Evolutionary conservation across 495 filamentous ascomycete genomes (phyloP).

Genomic region (Trichoderma reesei): DNA sequence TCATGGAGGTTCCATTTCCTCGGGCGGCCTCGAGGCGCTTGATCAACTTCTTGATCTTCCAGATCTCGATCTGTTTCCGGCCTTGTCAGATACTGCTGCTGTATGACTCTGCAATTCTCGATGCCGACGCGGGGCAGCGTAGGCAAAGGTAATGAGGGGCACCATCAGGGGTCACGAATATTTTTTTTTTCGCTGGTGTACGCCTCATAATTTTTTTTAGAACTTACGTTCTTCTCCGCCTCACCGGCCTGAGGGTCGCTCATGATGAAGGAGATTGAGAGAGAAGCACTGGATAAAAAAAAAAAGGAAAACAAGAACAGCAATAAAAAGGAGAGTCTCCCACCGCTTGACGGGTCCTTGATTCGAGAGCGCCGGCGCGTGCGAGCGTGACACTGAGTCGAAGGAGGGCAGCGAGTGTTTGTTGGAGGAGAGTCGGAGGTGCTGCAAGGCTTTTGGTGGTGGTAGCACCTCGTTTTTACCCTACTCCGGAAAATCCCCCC

Average conservation of each 20-base stretch:
- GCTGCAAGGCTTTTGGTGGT: neutral
- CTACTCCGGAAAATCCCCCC: neutral
- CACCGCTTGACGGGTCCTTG: slow-evolving; percentile 3
- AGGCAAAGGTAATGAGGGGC: slow-evolving; percentile 8
- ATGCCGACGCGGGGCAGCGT: neutral
- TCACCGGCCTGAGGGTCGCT: slow-evolving; percentile 81
- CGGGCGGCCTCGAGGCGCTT: slow-evolving; percentile 87
- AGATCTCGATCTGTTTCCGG: slow-evolving; percentile 53
- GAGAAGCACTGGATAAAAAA: slow-evolving; percentile 10
- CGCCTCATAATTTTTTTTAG: too few relatives aligned
- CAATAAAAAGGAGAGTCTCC: neutral
- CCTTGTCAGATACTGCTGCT: slow-evolving; percentile 9
- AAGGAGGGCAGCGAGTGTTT: slow-evolving; percentile 3
- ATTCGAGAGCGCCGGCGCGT: slow-evolving; percentile 1
- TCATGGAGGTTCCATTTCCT: slow-evolving; percentile 97
- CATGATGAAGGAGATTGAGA: slow-evolving; percentile 51
- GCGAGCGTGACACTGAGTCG: slow-evolving; percentile 8
- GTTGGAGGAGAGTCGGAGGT: neutral
- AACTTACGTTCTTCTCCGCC: slow-evolving; percentile 87
- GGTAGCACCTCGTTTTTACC: neutral
- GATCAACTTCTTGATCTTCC: slow-evolving; percentile 92
- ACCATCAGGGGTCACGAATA: slow-evolving; percentile 9
- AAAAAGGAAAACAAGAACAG: neutral
- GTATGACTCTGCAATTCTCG: neutral
- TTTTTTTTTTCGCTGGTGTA: neutral